Conservation (phyloP, 2,329 filamentous ascomycete genomes). For the Sarocladium strictum region DNA sequence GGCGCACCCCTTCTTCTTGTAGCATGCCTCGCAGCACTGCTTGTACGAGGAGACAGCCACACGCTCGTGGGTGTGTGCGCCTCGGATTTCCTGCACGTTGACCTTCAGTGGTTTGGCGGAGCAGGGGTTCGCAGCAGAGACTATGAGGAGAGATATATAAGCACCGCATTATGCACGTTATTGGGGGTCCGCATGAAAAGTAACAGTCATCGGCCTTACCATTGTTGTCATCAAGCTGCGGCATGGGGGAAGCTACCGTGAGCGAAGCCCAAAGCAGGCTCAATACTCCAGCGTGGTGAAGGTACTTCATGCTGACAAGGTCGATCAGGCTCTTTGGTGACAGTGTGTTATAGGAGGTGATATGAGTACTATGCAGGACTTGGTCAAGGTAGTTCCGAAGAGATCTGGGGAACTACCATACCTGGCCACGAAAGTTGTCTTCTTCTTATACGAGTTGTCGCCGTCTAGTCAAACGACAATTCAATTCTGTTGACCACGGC, state of each 20-base stretch:
- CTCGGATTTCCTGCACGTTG: slow-evolving; percentile 3
- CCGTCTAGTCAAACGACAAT: neutral
- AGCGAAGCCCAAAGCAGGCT: neutral
- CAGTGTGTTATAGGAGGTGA: neutral
- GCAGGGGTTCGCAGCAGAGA: neutral
- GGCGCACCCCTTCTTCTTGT: slow-evolving; percentile 9
- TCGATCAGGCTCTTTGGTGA: neutral
- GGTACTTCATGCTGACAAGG: neutral
- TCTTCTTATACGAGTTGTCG: neutral
- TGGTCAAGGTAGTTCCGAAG: neutral
- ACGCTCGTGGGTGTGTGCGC: slow-evolving; percentile 1
- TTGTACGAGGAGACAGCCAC: neutral
- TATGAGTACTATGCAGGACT: neutral
- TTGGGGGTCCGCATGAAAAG: too few relatives aligned
- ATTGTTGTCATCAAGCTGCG: neutral
- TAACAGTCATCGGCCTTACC: too few relatives aligned
- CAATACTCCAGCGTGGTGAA: neutral
- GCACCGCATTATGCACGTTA: too few relatives aligned
- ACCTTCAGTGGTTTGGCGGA: neutral
- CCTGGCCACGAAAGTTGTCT: neutral
- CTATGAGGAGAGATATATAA: neutral
- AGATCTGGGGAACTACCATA: neutral
- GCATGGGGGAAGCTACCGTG: neutral
- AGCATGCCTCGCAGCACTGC: slow-evolving; percentile 9
- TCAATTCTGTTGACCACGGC: neutral